Conservation (phyloP, 2,329 filamentous ascomycete genomes). For the Didymellaceae sp. region DNA sequence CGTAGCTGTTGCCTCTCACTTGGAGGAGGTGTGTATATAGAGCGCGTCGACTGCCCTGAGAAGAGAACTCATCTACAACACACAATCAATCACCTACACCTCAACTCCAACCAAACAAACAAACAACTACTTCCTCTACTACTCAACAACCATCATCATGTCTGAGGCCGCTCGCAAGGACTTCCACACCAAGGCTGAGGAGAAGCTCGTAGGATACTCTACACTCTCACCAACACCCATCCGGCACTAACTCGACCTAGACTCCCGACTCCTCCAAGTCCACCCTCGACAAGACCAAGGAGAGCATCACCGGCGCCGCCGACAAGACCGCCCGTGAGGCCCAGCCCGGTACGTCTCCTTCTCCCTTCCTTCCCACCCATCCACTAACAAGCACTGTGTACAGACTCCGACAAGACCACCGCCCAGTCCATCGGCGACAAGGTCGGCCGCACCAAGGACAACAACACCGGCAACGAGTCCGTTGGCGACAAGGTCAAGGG, state of each 20-base stretch:
- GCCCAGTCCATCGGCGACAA: constrained; percentile 57
- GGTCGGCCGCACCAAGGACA: constrained; percentile 48
- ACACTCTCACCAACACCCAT: neutral
- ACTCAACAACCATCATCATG: constrained; percentile 57
- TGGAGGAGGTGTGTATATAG: constrained; percentile 30
- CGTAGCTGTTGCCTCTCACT: constrained; percentile 23
- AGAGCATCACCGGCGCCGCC: constrained; percentile 60
- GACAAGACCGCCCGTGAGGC: constrained; percentile 59
- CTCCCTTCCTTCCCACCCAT: neutral
- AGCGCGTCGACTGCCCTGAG: constrained; percentile 15
- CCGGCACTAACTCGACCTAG: constrained; percentile 30
- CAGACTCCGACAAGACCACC: constrained; percentile 62
- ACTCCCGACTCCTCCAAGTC: constrained; percentile 68
- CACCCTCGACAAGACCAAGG: constrained; percentile 64
- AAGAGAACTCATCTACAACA: constrained; percentile 5
- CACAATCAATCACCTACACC: constrained; percentile 16
- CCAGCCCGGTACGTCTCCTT: constrained; percentile 44
- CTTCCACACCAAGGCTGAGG: constrained; percentile 61
- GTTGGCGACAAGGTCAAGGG: constrained; percentile 58
- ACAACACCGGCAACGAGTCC: constrained; percentile 46
- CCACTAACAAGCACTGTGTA: neutral
- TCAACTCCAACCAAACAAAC: constrained; percentile 26
- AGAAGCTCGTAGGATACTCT: constrained; percentile 47
- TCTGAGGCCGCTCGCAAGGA: constrained; percentile 69
- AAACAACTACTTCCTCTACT: constrained; percentile 25